phyloP scores from a whole-genome alignment of 2,329 filamentous ascomycete species.

The Xylaria arbuscula region DNA sequence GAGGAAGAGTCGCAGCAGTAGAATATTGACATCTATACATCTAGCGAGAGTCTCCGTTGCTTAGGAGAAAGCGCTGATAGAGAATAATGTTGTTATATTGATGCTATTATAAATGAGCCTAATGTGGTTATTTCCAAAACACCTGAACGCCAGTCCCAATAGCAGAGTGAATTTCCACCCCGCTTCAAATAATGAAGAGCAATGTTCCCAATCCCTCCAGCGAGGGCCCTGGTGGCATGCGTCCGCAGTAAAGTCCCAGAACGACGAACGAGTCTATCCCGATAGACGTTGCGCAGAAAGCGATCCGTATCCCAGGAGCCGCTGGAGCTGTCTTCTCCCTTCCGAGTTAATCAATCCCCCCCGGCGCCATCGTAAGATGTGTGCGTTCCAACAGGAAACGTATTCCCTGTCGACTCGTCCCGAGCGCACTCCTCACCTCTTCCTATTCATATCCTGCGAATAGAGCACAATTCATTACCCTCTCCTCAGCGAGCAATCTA shows the following conservation, averaged over 20 bases:
- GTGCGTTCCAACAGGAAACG: neutral
- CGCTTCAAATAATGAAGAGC: conserved; percentile 14
- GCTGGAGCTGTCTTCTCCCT: neutral
- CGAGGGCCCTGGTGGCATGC: neutral
- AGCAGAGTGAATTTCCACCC: neutral
- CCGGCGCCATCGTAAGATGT: neutral
- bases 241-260: neutral
- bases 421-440: neutral
- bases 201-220: conserved; percentile 3
- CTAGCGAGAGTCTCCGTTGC: conserved; percentile 4
- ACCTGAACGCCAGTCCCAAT: conserved; percentile 32
- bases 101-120: conserved; percentile 28
- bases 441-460: neutral
- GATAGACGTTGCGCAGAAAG: neutral
- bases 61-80: neutral
- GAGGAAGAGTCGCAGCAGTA: conserved; percentile 4
- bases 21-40: conserved; percentile 23
- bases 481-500: neutral
- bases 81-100: conserved; percentile 1
- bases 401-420: neutral
- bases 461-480: neutral
- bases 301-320: neutral
- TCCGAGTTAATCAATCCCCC: neutral
- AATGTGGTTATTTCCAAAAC: conserved; percentile 13
- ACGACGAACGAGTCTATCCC: neutral